Evolutionary conservation across 805 yeast species (phyloP).

Genomic region (Pichia manshurica): DNA sequence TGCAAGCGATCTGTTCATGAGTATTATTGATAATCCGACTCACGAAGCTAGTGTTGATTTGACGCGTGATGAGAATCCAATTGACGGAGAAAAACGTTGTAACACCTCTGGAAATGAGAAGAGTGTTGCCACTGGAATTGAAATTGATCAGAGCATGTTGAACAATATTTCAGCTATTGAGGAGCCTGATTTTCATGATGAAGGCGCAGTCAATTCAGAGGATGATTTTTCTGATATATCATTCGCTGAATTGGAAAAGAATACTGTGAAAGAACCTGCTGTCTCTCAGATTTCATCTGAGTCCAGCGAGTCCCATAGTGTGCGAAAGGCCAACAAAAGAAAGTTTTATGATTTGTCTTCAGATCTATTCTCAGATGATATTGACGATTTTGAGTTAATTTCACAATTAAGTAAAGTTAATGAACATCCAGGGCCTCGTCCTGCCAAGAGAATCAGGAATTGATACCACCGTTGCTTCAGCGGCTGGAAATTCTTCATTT

Average conservation of each 20-base stretch:
- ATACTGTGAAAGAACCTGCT: neutral
- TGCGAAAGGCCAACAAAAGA: constrained; percentile 1
- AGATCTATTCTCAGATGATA: constrained; percentile 15
- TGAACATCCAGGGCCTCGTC: neutral
- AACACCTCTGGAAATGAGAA: neutral
- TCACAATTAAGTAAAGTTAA: neutral
- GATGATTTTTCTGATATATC: constrained; percentile 10
- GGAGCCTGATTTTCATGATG: neutral
- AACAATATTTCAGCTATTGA: too few species aligned
- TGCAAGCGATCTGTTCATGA: neutral
- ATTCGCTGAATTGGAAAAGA: constrained; percentile 7
- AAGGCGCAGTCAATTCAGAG: neutral
- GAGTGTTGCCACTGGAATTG: neutral
- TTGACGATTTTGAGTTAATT: constrained; percentile 11
- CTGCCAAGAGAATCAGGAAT: neutral
- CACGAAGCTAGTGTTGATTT: constrained; percentile 1
- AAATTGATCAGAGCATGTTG: too few species aligned
- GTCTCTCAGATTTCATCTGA: neutral
- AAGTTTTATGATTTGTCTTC: constrained; percentile 6
- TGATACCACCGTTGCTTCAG: too few species aligned
- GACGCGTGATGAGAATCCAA: neutral
- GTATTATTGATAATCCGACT: neutral
- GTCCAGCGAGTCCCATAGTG: too few species aligned
- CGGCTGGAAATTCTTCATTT: too few species aligned
- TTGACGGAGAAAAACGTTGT: neutral